A percentile compares a stretch with the other conserved stretches of the same genome.
phyloP scores from a whole-genome alignment of 2,329 filamentous ascomycete species.

The Claviceps humidiphila region DNA sequence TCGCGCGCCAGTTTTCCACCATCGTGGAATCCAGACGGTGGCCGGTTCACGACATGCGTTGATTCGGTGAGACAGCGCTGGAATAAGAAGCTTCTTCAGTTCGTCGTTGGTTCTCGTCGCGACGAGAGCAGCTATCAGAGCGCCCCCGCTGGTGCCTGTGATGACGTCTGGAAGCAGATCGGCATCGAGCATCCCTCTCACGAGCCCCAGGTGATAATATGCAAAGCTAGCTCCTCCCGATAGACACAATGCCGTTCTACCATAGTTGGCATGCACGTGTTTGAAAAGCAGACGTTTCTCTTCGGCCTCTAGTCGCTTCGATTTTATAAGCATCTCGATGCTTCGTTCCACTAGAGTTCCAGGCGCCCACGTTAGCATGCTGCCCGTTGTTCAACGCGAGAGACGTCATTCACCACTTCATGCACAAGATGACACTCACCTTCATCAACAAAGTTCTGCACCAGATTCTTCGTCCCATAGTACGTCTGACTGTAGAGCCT shows the following conservation, averaged over 20 bases:
- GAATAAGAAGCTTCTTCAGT: conserved; percentile 70
- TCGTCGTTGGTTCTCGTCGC: conserved; percentile 88
- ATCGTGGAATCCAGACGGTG: conserved; percentile 63
- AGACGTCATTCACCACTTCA: background rate
- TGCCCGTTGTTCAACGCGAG: background rate
- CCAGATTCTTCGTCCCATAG: conserved; percentile 89
- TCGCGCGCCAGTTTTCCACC: conserved; percentile 84
- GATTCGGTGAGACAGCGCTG: conserved; percentile 73
- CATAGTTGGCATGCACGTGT: conserved; percentile 79
- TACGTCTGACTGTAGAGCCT: conserved; percentile 96
- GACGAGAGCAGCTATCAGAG: conserved; percentile 73
- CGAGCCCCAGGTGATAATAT: conserved; percentile 91
- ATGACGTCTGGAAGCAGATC: conserved; percentile 83
- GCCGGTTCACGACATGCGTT: conserved; percentile 73
- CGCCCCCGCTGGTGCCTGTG: conserved; percentile 89
- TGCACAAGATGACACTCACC: conserved; percentile 26
- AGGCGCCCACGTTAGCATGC: background rate
- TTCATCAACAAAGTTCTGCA: conserved; percentile 84
- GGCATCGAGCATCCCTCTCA: conserved; percentile 78
- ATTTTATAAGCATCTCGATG: conserved; percentile 55
- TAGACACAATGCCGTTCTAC: conserved; percentile 81
- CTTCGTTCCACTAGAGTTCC: conserved; percentile 42
- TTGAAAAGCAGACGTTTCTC: conserved; percentile 77
- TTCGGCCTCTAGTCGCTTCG: conserved; percentile 52
- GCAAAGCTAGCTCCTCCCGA: conserved; percentile 91